Conservation (phyloP, 2,329 filamentous ascomycete species). For the Trichophyton schoenleinii region DNA sequence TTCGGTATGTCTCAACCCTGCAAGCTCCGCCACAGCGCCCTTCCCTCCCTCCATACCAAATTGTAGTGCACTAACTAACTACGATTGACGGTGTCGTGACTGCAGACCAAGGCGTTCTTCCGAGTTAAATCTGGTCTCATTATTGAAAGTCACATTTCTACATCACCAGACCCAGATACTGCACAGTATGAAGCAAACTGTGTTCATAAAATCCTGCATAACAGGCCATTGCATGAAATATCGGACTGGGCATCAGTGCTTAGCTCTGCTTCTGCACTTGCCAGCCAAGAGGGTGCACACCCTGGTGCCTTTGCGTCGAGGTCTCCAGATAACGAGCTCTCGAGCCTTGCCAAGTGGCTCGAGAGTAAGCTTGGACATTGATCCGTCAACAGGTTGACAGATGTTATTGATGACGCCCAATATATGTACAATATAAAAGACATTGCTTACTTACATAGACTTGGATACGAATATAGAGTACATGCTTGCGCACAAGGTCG, state of each 20-base stretch:
- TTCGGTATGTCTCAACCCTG: constrained; percentile 28
- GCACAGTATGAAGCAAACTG: constrained; percentile 25
- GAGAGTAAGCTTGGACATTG: constrained; percentile 15
- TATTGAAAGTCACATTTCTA: constrained; percentile 29
- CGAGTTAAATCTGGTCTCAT: constrained; percentile 31
- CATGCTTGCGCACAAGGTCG: neutral
- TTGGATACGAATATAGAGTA: neutral
- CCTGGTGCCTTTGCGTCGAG: constrained; percentile 2
- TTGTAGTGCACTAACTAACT: constrained; percentile 7
- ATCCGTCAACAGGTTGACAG: neutral
- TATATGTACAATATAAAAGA: neutral
- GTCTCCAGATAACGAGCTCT: constrained; percentile 4
- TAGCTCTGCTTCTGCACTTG: neutral
- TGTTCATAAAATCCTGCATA: constrained; percentile 24
- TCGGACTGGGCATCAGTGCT: constrained; percentile 24
- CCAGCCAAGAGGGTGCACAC: neutral
- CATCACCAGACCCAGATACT: constrained; percentile 22
- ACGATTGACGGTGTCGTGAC: too few relatives aligned
- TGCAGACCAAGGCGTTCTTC: constrained; percentile 32
- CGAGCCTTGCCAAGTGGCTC: constrained; percentile 15
- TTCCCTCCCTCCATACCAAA: neutral
- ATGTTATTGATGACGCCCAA: neutral
- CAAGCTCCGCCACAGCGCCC: neutral
- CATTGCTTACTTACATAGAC: neutral
- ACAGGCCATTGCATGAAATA: constrained; percentile 40